Evolutionary conservation across 345 rosid genomes (phyloP), one percentile per base, ranked within the genome.

Genomic region (Rhizophora apiculata): DNA sequence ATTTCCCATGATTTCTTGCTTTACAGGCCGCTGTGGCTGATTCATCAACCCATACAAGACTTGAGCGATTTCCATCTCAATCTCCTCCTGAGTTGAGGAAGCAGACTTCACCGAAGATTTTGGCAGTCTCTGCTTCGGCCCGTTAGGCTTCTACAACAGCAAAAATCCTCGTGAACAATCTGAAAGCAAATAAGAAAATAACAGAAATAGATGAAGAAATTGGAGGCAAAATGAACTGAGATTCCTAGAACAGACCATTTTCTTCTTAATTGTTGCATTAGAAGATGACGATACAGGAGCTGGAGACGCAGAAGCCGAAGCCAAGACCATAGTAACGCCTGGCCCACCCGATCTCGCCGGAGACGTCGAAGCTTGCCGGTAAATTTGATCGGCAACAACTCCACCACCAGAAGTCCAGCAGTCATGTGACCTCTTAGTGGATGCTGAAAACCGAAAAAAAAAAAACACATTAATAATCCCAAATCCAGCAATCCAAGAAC

Each of bases 41-140:
- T 91, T 85, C 96, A 85, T 80, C 96, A 95, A 78, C 16, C 96
- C 98, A 58, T 89, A 96, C 46, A 96, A 75, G 21, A 96, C 99
- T 76, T 96, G 96, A 0, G 99, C 99, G 34, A 96, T 92, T 89
- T 96, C 99, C 74, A 96, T 87, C 88, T 96, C 99, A 75, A 92
- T 90, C 81, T 96, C 98, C 43, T 96, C 99, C 67, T 92, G 99
- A 54, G 85, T 87, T 18, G 96, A 83, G n/a, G 94, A 84, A 1
- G 84, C 49, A 6, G 89, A 69, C 76, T 87, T 88, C 30, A 91
- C 71, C 1, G 90, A 82, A 18, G 96, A 85, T 70, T 89, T 95
- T 0, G 98, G 97, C 22, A 89, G 85, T 72, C 86, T 84, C 63
- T 82, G 96, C 78, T 95, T 95, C 6, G 84, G 75, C 34, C 98